A percentile compares a stretch with the other conserved stretches of the same genome.
phyloP scores from a whole-genome alignment of 2,329 filamentous ascomycete genomes.

The Dothideomycetidae sp. region DNA sequence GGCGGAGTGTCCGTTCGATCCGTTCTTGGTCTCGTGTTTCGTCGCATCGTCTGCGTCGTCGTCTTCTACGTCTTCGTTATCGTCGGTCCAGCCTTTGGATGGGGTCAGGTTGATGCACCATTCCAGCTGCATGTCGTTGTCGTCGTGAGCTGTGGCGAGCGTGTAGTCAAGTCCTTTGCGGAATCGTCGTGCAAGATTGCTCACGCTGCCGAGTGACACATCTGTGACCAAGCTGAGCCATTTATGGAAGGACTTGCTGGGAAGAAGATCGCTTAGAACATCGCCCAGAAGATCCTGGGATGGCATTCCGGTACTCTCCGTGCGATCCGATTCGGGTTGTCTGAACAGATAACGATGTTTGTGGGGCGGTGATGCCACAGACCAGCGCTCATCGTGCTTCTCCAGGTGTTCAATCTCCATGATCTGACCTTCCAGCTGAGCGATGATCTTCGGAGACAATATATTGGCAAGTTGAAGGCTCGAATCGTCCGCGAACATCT shows the following conservation, averaged over 20 bases:
- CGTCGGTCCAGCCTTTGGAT: slow-evolving; percentile 62
- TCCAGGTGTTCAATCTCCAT: slow-evolving; percentile 17
- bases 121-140: slow-evolving; percentile 63
- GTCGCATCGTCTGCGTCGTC: slow-evolving; percentile 12
- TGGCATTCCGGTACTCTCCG: background rate
- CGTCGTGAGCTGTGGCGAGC: slow-evolving; percentile 69
- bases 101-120: slow-evolving; percentile 80
- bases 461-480: slow-evolving; percentile 72
- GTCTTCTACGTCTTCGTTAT: slow-evolving; percentile 40
- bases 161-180: slow-evolving; percentile 81
- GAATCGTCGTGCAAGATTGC: slow-evolving; percentile 76
- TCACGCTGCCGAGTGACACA: slow-evolving; percentile 55
- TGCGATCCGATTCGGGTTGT: slow-evolving; percentile 29
- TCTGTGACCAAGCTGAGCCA: slow-evolving; percentile 79
- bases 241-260: slow-evolving; percentile 72
- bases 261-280: slow-evolving; percentile 67
- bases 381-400: slow-evolving; percentile 27
- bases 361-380: slow-evolving; percentile 63
- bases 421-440: slow-evolving; percentile 56
- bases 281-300: slow-evolving; percentile 50
- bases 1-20: slow-evolving; percentile 13
- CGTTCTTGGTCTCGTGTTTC: slow-evolving; percentile 19
- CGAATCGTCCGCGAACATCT: slow-evolving; percentile 68
- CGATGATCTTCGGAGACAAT: slow-evolving; percentile 62
- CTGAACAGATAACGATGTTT: slow-evolving; percentile 89